These are phyloP conservation scores for Talaromyces liani DNA, from an alignment of 495 filamentous ascomycete genomes.

Conservation along the genomic window DNA sequence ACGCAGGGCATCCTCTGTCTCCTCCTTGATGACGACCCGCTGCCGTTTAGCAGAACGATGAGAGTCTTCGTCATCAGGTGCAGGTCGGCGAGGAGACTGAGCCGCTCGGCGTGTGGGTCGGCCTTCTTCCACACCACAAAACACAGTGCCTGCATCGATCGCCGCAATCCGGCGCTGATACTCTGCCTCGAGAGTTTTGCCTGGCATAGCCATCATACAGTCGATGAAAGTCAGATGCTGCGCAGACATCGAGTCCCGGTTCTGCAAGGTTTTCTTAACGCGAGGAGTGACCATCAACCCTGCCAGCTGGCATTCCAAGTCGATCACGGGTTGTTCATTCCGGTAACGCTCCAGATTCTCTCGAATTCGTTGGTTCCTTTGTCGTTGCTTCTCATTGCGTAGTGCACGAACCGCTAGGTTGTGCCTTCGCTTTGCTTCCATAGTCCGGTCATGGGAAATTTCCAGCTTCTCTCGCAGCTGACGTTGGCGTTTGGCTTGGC, in stretches of 20 bases:
- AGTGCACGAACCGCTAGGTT: constrained; percentile 11
- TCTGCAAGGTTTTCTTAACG: constrained; percentile 10
- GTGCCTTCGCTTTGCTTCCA: constrained; percentile 19
- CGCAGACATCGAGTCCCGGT: no score
- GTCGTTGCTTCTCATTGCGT: constrained; percentile 18
- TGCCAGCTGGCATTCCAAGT: constrained; percentile 21
- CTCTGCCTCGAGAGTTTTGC: no score
- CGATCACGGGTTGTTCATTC: constrained; percentile 25
- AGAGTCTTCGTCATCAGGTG: constrained; percentile 8
- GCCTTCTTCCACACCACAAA: constrained; percentile 20
- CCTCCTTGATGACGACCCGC: constrained; percentile 3
- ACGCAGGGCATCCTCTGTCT: constrained; percentile 9
- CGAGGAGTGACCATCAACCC: constrained; percentile 20
- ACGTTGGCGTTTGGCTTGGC: neutral
- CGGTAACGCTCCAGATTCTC: constrained; percentile 23
- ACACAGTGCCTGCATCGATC: constrained; percentile 22
- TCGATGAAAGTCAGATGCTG: no score
- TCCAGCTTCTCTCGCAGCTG: constrained; percentile 1
- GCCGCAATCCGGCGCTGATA: constrained; percentile 10
- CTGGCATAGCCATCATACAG: no score
- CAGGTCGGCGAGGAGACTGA: constrained; percentile 1
- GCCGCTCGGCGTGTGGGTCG: neutral
- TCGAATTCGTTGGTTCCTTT: constrained; percentile 16
- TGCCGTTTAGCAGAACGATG: constrained; percentile 8
- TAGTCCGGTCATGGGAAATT: constrained; percentile 4